These are phyloP conservation scores for Sugiyamaella floridensis DNA, from an alignment of 805 yeast species.

Conservation along the genomic window DNA sequence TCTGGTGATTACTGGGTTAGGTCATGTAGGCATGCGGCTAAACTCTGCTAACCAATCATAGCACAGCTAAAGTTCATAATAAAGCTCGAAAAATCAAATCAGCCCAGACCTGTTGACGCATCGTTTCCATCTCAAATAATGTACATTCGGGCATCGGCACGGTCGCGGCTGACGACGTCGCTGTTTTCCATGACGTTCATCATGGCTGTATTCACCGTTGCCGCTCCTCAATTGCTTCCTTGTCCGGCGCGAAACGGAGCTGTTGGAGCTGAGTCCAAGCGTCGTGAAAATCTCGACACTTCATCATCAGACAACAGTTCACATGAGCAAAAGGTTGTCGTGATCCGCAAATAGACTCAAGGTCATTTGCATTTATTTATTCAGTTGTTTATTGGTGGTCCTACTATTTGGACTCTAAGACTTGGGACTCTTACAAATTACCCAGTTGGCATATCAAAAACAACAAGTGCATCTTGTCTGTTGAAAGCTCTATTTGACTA, in stretches of 20 bases:
- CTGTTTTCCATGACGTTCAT: conserved; percentile 67
- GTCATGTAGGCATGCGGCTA: too few species aligned
- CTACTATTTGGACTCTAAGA: too few species aligned
- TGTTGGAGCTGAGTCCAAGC: conserved; percentile 13
- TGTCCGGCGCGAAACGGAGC: conserved; percentile 26
- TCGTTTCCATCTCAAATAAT: conserved; percentile 24
- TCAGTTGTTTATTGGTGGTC: not conserved
- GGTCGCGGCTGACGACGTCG: conserved; percentile 53
- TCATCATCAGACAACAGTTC: not conserved
- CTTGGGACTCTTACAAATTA: not conserved
- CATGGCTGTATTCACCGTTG: conserved; percentile 63
- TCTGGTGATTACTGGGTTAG: too few species aligned
- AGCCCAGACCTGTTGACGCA: not conserved
- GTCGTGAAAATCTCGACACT: conserved; percentile 1
- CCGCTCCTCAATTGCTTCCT: conserved; percentile 35
- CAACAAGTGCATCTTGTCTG: not conserved
- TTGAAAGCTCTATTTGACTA: not conserved
- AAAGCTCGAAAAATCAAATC: not conserved
- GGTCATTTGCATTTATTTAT: not conserved
- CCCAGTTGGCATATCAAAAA: not conserved
- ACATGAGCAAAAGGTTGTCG: conserved; percentile 2
- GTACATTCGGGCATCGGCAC: conserved; percentile 52
- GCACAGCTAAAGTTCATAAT: not conserved
- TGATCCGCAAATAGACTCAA: not conserved
- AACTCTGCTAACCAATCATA: not conserved